Evolutionary conservation across 1,139 yeast species (phyloP).

Genomic region (Magnusiomyces clavatus): DNA sequence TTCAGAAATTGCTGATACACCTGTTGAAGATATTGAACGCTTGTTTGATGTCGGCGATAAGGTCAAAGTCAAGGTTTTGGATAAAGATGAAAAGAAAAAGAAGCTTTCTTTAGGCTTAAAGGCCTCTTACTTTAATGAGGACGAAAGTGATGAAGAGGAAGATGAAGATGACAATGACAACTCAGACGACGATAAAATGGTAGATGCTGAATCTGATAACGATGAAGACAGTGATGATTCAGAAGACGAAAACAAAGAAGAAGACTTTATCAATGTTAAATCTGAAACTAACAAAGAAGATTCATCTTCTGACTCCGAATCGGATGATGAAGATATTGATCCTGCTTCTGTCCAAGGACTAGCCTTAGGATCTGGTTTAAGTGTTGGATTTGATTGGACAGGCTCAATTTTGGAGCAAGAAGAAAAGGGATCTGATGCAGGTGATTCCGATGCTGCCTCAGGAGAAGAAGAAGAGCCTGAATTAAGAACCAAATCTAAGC

Average conservation of each 20-base stretch:
- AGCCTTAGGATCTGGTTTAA: constrained; percentile 45
- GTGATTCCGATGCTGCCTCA: constrained; percentile 3
- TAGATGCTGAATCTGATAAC: constrained; percentile 27
- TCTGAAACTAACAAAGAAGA: constrained; percentile 26
- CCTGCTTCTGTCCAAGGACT: constrained; percentile 13
- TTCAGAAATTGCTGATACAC: constrained; percentile 72
- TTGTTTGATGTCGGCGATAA: constrained; percentile 83
- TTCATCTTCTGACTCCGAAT: constrained; percentile 22
- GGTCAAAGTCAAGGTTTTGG: constrained; percentile 74
- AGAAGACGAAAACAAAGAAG: constrained; percentile 23
- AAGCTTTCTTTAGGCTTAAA: constrained; percentile 87
- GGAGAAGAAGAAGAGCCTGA: constrained; percentile 33
- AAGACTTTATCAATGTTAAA: constrained; percentile 20
- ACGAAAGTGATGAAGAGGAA: constrained; percentile 33
- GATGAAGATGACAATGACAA: constrained; percentile 32
- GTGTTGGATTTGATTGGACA: constrained; percentile 92
- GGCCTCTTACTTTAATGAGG: constrained; percentile 70
- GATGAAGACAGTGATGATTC: constrained; percentile 30
- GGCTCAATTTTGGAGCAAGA: constrained; percentile 81
- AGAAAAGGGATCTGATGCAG: constrained; percentile 32
- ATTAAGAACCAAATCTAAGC: constrained; percentile 25
- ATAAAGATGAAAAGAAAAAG: constrained; percentile 54
- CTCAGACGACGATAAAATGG: constrained; percentile 28
- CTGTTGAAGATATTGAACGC: constrained; percentile 43
- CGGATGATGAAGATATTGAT: constrained; percentile 9